Base-by-base conservation (phyloP, 306 rosid species). In the Pyrus pyrifolia region DNA sequence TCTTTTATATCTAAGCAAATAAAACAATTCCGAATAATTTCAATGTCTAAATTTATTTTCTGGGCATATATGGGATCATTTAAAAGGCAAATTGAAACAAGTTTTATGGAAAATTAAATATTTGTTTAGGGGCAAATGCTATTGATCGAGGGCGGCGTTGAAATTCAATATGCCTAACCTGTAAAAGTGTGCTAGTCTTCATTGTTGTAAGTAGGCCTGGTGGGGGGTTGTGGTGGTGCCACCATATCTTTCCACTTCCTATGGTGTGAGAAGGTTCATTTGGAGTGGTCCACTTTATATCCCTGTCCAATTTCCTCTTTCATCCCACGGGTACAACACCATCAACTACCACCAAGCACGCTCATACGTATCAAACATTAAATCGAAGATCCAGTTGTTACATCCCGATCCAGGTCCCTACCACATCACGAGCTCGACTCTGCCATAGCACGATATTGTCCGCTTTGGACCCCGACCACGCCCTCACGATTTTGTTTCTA, bases 151-250 rank as follows among this genome's bases (percentile, higher is more conserved):
- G 10, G n/a, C 33, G 31, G 82, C 57, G 23, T 66, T 22, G 58
- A 66, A 79, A 72, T 79, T 72, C 57, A 71, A 68, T 11, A 65
- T 68, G 19, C 53, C 53, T 14, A 15, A 57, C 44, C 67, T 23
- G 31, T 57, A 59, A 27, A 51, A 31, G 17, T 14, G 15, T 30
- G 52, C 3, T 8, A 4, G 68, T 33, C 42, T 74, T 80, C 42
- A 15, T 42, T 66, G 23, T 10, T 30, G 78, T 51, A 31, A 22
- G 29, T 40, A n/a, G 75, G 52, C 52, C 14, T 63, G 35, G 53
- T 73, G 64, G 77, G 77, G 57, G 77, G 80, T 75, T 59, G 80
- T 71, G 80, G 55, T 22, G 63, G 63, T 63, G 46, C 76, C 80
- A 78, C 55, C 45, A 18, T 25, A 59, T 35, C 27, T 29, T 65